Percentiles rank a stretch among this genome's conserved stretches.
Evolutionary conservation across 1,139 yeast genomes (phyloP).

Genomic region (Entelexis sorbosivorans): DNA sequence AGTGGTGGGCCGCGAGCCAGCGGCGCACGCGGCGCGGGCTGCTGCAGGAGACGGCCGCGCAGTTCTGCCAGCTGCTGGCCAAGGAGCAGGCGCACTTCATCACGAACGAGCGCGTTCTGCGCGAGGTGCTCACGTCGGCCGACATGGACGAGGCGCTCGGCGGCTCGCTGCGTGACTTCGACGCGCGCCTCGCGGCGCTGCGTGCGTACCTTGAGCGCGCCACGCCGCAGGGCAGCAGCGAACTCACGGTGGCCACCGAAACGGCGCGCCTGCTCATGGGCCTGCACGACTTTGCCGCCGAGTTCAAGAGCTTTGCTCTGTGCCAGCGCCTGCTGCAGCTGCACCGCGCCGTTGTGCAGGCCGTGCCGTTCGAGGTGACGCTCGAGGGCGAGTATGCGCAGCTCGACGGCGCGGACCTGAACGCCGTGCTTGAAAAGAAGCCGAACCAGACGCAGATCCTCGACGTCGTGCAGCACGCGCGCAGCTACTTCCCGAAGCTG

Average conservation of each 20-base stretch:
- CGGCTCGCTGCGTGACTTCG: slow-evolving; percentile 21
- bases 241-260: slow-evolving; percentile 48
- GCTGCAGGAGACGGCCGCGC: slow-evolving; percentile 69
- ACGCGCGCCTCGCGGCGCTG: slow-evolving; percentile 43
- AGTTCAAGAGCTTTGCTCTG: slow-evolving; percentile 58
- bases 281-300: slow-evolving; percentile 67
- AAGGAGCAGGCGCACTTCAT: slow-evolving; percentile 68
- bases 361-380: slow-evolving; percentile 48
- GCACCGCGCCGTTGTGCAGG: slow-evolving; percentile 66
- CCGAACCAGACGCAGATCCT: slow-evolving; percentile 11
- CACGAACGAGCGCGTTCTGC: slow-evolving; percentile 45
- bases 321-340: slow-evolving; percentile 48
- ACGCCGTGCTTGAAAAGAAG: not conserved
- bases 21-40: slow-evolving; percentile 74
- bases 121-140: slow-evolving; percentile 37
- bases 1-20: slow-evolving; percentile 78
- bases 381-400: slow-evolving; percentile 60
- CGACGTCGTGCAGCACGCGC: slow-evolving; percentile 37
- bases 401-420: slow-evolving; percentile 51
- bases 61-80: slow-evolving; percentile 41
- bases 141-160: slow-evolving; percentile 27
- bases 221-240: slow-evolving; percentile 37
- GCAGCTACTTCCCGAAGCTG: slow-evolving; percentile 56
- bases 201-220: slow-evolving; percentile 46
- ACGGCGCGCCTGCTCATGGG: slow-evolving; percentile 62